Evolutionary conservation across 2,329 filamentous ascomycete genomes (phyloP), one percentile per base, ranked within the genome.

Genomic region (Microthyrium microscopicum): DNA sequence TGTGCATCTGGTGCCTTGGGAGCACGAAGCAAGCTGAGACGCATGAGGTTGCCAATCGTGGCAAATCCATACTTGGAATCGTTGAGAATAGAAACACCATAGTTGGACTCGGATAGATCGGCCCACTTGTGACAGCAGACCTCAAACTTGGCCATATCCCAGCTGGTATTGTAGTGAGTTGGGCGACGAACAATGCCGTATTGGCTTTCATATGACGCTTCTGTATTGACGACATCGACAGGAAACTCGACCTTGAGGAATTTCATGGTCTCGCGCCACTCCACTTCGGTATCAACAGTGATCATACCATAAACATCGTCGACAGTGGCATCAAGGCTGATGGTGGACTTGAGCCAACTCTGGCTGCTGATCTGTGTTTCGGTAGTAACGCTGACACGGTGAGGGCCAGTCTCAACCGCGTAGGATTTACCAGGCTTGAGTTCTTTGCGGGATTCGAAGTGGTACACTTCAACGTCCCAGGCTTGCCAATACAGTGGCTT

Each of bases 161-260:
- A 93, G 44, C 71, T 78, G 3, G 89, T 98, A 60, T 98, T 98
- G 68, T 94, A 95, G 58, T 98, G 89, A 0, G 89, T 98, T 3
- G 89, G 87, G 20, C 89, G 72, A 44, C 73, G 73, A 41, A 89
- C 76, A 44, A 94, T 73, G 44, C 87, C 87, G 49, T 82, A 95
- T 47, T 93, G 85, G 5, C 83, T 92, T 56, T 98, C 89, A 53
- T 98, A 98, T 9, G 75, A 81, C 20, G 89, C 89, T 56, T 94
- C 84, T 0, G 78, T 92, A 56, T 87, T 94, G 44, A 74, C 71
- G 41, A 95, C 68, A 47, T 91, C 77, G 41, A 94, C 85, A 0
- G 89, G 87, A 58, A 98, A 98, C 53, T 98, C 89, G 32, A 95
- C 87, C 64, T 98, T 98, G 49, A 98, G 69, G 65, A 95, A 95